A percentile compares a stretch with the other conserved stretches of the same genome.
Conservation (phyloP, 768 basidiomycete species). For the Pholiota microspora region DNA sequence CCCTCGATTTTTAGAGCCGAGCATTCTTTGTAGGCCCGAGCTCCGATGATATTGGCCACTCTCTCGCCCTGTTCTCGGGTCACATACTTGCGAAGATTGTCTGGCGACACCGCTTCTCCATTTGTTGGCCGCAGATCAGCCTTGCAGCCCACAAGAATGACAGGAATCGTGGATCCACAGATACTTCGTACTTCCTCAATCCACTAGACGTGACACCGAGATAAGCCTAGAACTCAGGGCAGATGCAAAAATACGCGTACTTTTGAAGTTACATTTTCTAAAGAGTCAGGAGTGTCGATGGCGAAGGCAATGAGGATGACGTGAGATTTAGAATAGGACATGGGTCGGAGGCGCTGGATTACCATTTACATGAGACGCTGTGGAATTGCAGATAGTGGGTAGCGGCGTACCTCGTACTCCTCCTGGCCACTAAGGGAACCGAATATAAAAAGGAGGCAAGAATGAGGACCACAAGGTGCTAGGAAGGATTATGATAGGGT, state of each 20-base stretch:
- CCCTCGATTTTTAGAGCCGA: constrained; percentile 88
- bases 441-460: constrained; percentile 14
- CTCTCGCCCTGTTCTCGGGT: constrained; percentile 79
- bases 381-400: constrained; percentile 5
- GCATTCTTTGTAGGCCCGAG: constrained; percentile 93
- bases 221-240: constrained; percentile 17
- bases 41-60: constrained; percentile 82
- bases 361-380: constrained; percentile 9
- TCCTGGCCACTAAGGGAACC: constrained; percentile 79
- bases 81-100: constrained; percentile 54
- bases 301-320: constrained; percentile 98
- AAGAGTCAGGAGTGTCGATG: constrained; percentile 93
- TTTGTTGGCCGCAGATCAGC: constrained; percentile 78
- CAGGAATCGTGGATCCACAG: constrained; percentile 89
- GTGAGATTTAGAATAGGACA: constrained; percentile 98
- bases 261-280: constrained; percentile 95
- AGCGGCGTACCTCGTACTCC: constrained; percentile 82
- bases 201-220: constrained; percentile 58
- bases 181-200: constrained; percentile 98
- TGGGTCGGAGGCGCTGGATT: constrained; percentile 81
- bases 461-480: constrained; percentile 8
- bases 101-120: constrained; percentile 41
- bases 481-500: constrained; percentile 1
- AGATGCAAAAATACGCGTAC: constrained; percentile 35
- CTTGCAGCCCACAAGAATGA: constrained; percentile 96